Base-by-base conservation (phyloP, 176 grass and related monocot genomes). In the Zoysia japonica region DNA sequence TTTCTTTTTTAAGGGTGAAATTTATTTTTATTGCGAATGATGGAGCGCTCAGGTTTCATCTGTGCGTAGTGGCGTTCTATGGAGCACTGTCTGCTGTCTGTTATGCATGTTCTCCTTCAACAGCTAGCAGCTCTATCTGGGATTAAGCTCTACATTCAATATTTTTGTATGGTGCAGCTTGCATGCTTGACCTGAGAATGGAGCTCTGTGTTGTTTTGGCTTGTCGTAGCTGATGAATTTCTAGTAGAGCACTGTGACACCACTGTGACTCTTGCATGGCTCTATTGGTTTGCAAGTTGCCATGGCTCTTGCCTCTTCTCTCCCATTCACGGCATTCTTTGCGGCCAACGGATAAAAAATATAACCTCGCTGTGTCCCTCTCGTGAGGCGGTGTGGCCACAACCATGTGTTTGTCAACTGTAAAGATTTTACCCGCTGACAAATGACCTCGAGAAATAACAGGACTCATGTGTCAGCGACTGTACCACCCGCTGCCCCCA, bases 381-480 rank as follows among this genome's bases (percentile, higher is more conserved):
- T 53, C 51, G 12, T 3, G 51, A 53, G 15, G 11, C 6, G 28
- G 28, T 28, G 28, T 0, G 28, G 28, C 28, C 28, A 28, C 28
- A 28, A 28, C 53, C 53, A 6, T 1, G 1, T 59, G 6, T 19
- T 20, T 35, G 2, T 10, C 19, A 61, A 61, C 19, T 11, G n/a
- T 60, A 20, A 59, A 59, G 9, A 35, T 56, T 12, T 28, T 28
- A 28, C 28, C 47, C 50, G 35, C 79, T 45, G 19, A 74, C 8
- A 35, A 2, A 1, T 0, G 13, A n/a, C 11, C 5, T 39, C 47
- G 0, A 3, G 3, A 0, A 0, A 0, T 52, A 0, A 1, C 0
- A 1, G 70, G 60, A 0, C 1, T 60, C 39, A 2, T 0, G 0
- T 0, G 60, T 65, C 70, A 82, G 60, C 1, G 5, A 36, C 59